Percentiles rank a stretch among this genome's conserved stretches.
Evolutionary conservation across 495 filamentous ascomycete genomes (phyloP).

Genomic region (Ramalina intermedia): DNA sequence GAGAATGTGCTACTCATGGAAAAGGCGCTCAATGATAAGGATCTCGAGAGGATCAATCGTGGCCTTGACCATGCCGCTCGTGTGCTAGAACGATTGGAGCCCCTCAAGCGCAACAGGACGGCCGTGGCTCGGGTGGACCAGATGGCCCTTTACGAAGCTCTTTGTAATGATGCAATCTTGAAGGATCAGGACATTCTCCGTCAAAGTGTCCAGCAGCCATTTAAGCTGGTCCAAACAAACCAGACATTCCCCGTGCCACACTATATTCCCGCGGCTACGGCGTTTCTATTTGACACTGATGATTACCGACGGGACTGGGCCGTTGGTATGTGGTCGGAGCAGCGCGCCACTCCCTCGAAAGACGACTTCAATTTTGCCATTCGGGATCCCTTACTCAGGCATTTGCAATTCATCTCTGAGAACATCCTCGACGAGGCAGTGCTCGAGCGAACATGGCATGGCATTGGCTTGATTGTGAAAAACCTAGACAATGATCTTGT

Average conservation of each 20-base stretch:
- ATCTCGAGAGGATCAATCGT: constrained; percentile 45
- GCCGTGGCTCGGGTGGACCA: constrained; percentile 35
- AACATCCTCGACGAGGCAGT: constrained; percentile 32
- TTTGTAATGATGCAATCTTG: constrained; percentile 48
- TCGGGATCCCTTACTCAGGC: constrained; percentile 41
- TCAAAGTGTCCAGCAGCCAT: constrained; percentile 59
- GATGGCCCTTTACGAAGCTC: constrained; percentile 47
- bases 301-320: constrained; percentile 51
- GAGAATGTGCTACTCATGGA: constrained; percentile 45
- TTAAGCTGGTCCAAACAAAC: constrained; percentile 58
- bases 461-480: constrained; percentile 52
- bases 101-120: constrained; percentile 31
- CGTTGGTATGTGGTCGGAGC: constrained; percentile 46
- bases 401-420: constrained; percentile 20
- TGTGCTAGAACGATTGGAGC: constrained; percentile 32
- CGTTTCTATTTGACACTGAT: constrained; percentile 62
- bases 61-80: constrained; percentile 37
- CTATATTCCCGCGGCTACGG: constrained; percentile 62
- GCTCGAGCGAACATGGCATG: constrained; percentile 59
- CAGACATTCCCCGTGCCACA: constrained; percentile 53
- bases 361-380: constrained; percentile 76
- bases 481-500: constrained; percentile 61
- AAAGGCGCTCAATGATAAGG: constrained; percentile 39
- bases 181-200: constrained; percentile 35
- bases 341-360: constrained; percentile 38